Conservation (phyloP, 169 alveolate genomes). For the Plasmodium coatneyi region DNA sequence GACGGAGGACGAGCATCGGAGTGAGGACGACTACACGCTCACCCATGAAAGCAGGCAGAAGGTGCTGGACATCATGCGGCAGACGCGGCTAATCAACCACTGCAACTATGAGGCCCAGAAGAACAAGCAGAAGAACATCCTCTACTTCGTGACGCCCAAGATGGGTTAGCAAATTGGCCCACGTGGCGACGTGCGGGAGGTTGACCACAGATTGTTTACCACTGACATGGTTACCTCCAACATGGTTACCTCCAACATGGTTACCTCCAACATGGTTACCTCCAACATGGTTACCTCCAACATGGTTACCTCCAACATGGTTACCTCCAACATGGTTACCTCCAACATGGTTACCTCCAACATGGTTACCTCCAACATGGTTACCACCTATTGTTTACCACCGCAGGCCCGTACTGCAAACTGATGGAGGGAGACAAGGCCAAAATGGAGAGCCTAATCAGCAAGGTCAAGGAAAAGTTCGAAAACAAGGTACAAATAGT, state of each 20-base stretch:
- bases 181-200: neutral
- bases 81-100: conserved; percentile 70
- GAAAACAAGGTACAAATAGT: conserved; percentile 50
- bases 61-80: conserved; percentile 68
- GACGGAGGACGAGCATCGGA: conserved; percentile 43
- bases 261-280: neutral
- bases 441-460: conserved; percentile 63
- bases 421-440: conserved; percentile 66
- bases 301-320: neutral
- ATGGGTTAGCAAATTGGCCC: conserved; percentile 18
- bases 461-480: conserved; percentile 66
- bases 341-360: neutral
- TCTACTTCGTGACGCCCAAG: conserved; percentile 74
- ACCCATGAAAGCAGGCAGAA: conserved; percentile 67
- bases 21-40: conserved; percentile 47
- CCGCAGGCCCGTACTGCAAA: conserved; percentile 70
- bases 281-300: neutral
- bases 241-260: neutral
- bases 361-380: neutral
- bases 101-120: conserved; percentile 69
- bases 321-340: neutral
- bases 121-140: conserved; percentile 46
- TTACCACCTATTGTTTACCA: neutral
- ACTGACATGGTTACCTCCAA: neutral
- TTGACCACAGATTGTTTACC: neutral